Percentiles rank a stretch among this genome's conserved stretches.
These are phyloP conservation scores for Aspergillus sclerotioniger DNA, from an alignment of 495 filamentous ascomycete species.

Conservation along the genomic window DNA sequence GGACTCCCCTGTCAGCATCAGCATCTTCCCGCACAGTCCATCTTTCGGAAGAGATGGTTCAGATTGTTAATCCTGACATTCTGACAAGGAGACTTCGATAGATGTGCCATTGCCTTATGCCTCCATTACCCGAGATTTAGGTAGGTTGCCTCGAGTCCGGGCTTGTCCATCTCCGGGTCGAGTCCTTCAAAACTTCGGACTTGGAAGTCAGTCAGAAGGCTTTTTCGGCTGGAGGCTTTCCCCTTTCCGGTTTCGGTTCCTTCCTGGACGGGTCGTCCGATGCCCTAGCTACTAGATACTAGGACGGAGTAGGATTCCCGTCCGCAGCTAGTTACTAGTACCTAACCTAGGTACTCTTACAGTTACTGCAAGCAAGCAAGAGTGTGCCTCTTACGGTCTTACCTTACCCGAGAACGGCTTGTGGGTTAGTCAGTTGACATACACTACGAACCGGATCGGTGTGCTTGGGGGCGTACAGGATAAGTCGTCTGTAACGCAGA, in stretches of 20 bases:
- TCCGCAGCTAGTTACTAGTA: not conserved
- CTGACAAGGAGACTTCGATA: too few species aligned
- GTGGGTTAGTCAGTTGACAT: not conserved
- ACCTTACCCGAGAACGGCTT: slow-evolving; percentile 10
- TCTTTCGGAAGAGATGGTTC: not conserved
- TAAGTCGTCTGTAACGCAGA: slow-evolving; percentile 9
- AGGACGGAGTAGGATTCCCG: not conserved
- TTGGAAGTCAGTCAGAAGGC: not conserved
- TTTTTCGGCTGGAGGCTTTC: not conserved
- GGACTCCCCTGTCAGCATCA: not conserved
- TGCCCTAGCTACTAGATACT: not conserved
- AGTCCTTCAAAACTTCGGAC: not conserved
- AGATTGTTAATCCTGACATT: too few species aligned
- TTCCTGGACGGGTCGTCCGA: not conserved
- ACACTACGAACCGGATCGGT: slow-evolving; percentile 16
- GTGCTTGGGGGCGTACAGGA: slow-evolving; percentile 4
- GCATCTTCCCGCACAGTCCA: not conserved
- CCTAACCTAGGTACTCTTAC: not conserved
- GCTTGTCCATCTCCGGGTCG: not conserved
- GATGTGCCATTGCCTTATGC: too few species aligned
- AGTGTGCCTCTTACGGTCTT: slow-evolving; percentile 4
- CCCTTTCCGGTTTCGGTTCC: not conserved
- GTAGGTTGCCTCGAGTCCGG: not conserved
- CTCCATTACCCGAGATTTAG: too few species aligned
- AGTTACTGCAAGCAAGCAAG: slow-evolving; percentile 11